Evolutionary conservation across 2,329 filamentous ascomycete species (phyloP).

Genomic region (Pseudogymnoascus sp.): DNA sequence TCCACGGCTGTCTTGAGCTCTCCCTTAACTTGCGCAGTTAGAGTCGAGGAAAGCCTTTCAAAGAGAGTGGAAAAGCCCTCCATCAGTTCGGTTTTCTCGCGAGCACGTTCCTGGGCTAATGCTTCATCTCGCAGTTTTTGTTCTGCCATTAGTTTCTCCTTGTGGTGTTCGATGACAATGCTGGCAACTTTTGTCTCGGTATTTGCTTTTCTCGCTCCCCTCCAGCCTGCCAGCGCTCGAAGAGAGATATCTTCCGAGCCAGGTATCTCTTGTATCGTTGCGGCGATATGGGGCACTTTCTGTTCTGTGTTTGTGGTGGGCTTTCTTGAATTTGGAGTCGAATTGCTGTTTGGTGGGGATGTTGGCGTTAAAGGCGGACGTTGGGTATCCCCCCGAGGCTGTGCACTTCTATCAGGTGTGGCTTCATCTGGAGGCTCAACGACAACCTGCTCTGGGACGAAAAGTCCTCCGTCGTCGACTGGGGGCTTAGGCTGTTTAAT

Average conservation of each 20-base stretch:
- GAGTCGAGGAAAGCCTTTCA: not conserved
- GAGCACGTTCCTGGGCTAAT: not conserved
- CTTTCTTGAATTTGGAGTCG: not conserved
- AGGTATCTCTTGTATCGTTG: not conserved
- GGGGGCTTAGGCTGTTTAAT: not conserved
- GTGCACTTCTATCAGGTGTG: no score
- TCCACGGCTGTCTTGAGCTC: not conserved
- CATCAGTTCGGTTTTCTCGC: not conserved
- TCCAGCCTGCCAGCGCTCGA: not conserved
- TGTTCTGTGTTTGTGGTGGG: not conserved
- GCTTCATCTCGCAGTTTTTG: not conserved
- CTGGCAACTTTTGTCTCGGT: not conserved
- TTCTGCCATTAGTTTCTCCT: not conserved
- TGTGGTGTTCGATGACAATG: not conserved
- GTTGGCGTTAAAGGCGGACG: not conserved
- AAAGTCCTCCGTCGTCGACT: not conserved
- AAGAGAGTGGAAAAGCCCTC: not conserved
- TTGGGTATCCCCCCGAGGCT: not conserved
- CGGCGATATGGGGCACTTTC: not conserved
- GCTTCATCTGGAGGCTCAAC: not conserved
- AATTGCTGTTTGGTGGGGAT: not conserved
- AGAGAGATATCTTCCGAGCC: not conserved
- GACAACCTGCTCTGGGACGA: not conserved
- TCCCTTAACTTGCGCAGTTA: not conserved
- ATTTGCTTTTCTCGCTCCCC: not conserved